Percentiles rank a stretch among this genome's conserved stretches.
These are phyloP conservation scores for Solanum sejunctum DNA, from an alignment of 257 asterid species.

Conservation along the genomic window DNA sequence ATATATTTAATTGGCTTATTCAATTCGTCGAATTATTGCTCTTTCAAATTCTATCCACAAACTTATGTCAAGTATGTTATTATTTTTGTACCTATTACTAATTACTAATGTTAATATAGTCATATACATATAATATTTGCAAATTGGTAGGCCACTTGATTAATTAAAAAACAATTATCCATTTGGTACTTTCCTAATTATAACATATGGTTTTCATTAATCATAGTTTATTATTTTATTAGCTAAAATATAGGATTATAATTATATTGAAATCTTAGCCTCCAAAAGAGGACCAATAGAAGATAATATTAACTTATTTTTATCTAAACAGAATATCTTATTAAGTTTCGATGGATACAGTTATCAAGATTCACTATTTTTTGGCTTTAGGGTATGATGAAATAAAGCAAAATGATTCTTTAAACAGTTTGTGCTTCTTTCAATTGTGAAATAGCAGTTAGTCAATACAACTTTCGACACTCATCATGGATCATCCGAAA, in stretches of 20 bases:
- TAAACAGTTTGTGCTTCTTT: no score
- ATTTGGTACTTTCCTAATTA: not conserved
- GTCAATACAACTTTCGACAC: no score
- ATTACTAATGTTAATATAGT: not conserved
- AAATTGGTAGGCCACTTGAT: not conserved
- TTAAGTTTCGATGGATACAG: not conserved
- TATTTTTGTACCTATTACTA: not conserved
- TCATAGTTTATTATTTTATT: not conserved
- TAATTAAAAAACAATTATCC: not conserved
- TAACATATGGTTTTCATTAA: not conserved
- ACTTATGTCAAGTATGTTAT: no score
- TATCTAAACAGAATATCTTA: not conserved
- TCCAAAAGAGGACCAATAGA: not conserved
- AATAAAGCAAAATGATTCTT: no score
- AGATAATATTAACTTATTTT: not conserved
- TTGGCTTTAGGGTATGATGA: no score
- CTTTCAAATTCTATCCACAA: no score
- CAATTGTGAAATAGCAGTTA: no score
- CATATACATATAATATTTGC: not conserved
- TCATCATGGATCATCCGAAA: no score
- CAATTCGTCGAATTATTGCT: not conserved
- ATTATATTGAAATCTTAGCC: not conserved
- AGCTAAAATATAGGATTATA: not conserved
- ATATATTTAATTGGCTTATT: not conserved
- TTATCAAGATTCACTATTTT: no score